Evolutionary conservation across 768 basidiomycete genomes (phyloP), one percentile per base, ranked within the genome.

Genomic region (Lactifluus hygrophoroides): DNA sequence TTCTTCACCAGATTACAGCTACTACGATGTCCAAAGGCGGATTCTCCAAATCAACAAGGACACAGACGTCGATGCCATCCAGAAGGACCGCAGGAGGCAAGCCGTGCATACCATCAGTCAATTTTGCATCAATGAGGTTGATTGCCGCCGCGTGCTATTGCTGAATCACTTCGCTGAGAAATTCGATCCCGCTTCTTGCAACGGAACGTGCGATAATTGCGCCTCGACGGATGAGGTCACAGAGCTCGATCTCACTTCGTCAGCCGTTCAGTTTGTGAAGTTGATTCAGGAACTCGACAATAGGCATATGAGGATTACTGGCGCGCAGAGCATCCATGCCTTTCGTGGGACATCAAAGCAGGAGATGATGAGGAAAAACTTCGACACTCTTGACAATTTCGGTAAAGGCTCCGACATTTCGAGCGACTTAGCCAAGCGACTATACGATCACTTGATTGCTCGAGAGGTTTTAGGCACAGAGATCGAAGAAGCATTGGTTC

Each of bases 101-200:
- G 85, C 83, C 11, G 76, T 88, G 32, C 74, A 76, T 2, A 79
- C 79, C 14, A 90, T 99, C 51, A 77, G 85, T n/a, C 74, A 81
- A 57, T 99, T 85, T 71, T 94, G 90, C 70, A 68, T 72, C 57
- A 92, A 96, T 70, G 77, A 82, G 50, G 81, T 85, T 27, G 88
- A 89, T 64, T 99, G 96, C 66, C 85, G 96, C 14, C 86, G 96
- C 3, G 77, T 81, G 5, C 89, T 91, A 64, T 75, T 97, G n/a
- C 80, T 99, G 17, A 78, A 80, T n/a, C 90, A 90, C 70, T 98
- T 96, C 65, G 84, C 82, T 61, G 90, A 99, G 69, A 74, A 74
- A 9, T 97, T 97, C 71, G 79, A 86, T 59, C 73, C 78, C 32
- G 72, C 68, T 25, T 64, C 81, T 16, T 99, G 96, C 67, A 70